Evolutionary conservation across 2,329 filamentous ascomycete species (phyloP).

Genomic region (Knoxdaviesia proteae): DNA sequence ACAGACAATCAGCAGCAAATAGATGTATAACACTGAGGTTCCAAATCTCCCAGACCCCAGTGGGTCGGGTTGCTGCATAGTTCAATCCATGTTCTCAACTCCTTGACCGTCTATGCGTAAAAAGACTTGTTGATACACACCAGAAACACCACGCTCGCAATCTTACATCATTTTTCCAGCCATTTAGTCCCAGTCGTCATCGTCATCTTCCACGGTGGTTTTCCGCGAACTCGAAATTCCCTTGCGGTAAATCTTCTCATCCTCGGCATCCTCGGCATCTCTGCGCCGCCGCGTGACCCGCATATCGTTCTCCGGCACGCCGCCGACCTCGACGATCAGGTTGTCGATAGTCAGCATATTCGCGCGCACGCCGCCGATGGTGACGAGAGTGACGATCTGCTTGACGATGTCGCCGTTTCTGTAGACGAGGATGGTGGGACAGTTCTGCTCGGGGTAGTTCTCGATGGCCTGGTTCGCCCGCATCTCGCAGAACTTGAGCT

Average conservation of each 20-base stretch:
- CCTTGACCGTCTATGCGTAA: too few relatives aligned
- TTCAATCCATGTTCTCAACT: too few relatives aligned
- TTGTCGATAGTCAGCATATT: constrained; percentile 59
- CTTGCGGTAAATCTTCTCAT: constrained; percentile 29
- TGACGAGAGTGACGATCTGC: constrained; percentile 76
- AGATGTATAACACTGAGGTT: too few relatives aligned
- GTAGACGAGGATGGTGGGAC: constrained; percentile 83
- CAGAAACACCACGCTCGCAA: neutral
- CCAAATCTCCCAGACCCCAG: too few relatives aligned
- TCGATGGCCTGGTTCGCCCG: constrained; percentile 83
- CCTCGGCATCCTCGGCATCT: constrained; percentile 37
- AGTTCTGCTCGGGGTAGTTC: constrained; percentile 86
- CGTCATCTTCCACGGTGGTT: constrained; percentile 26
- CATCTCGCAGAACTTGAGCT: constrained; percentile 97
- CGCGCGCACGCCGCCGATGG: constrained; percentile 52
- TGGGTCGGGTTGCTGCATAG: too few relatives aligned
- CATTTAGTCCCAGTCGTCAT: constrained; percentile 38
- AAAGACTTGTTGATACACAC: too few relatives aligned
- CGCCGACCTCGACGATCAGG: constrained; percentile 63
- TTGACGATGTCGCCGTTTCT: constrained; percentile 78
- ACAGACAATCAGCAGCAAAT: too few relatives aligned
- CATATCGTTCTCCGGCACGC: constrained; percentile 57
- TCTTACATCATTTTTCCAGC: constrained; percentile 1
- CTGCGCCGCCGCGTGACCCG: constrained; percentile 45
- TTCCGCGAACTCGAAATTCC: constrained; percentile 27